Base-by-base conservation (phyloP, 176 grass and related monocot species). In the Oryza brachyantha region DNA sequence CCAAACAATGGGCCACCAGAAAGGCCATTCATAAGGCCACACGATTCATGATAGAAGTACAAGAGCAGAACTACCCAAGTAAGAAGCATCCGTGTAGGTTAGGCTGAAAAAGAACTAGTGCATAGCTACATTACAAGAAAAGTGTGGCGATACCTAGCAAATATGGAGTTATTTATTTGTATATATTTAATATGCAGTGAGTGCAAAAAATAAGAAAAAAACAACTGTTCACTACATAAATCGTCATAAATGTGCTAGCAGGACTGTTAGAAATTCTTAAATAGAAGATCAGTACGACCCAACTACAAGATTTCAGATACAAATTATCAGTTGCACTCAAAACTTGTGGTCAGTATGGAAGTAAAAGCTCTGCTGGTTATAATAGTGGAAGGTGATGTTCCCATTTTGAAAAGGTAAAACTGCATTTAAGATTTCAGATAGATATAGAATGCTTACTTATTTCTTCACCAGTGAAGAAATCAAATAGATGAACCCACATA, bases 381-480 rank as follows among this genome's bases (percentile, higher is more conserved):
- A 74, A 61, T 16, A 69, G 7, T 80, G 13, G 37, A 78, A 60
- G 8, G 16, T 27, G 38, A 12, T 26, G 3, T 64, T 82, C n/a
- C 14, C 54, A 12, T 61, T 78, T 68, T 36, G 5, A 19, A 29
- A 17, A 67, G 17, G 11, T 17, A 73, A 60, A 74, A 38, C 61
- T 29, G 25, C 21, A 50, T 16, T 46, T 0, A 73, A 39, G 41
- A 24, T 73, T 40, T 64, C 35, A 16, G 29, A 31, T 14, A 26
- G 69, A 46, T 43, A 64, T 45, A 48, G 43, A 70, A 37, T 22
- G 76, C 88, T 87, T 91, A 93, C 96, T 78, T 82, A 95, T 91
- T 88, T 99, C 92, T 94, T 99, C 92, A 40, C 96, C 96, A 58
- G 92, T 95, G 76, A 85, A 83, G 81, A 99, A 99, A 83, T 99